Evolutionary conservation across 164 flowering plant species (phyloP), one percentile per base, ranked within the genome.

Genomic region (Brasenia schreberi): DNA sequence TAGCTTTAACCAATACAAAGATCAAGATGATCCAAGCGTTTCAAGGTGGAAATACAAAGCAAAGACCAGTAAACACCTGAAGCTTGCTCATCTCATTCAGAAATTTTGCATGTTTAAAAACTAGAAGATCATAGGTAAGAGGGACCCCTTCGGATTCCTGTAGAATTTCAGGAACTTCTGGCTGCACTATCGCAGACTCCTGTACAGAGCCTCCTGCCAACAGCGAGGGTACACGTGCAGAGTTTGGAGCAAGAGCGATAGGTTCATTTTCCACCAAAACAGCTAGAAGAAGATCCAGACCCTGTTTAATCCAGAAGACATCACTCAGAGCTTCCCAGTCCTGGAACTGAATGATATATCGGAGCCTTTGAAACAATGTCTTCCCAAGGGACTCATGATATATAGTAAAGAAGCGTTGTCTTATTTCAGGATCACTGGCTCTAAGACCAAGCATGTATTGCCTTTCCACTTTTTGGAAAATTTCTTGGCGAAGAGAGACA

Each of bases 271-370:
- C 97, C 11, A 92, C 87, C 69, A 95, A 76, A 27, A 90, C 77
- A 65, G 99, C 96, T 43, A 95, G 76, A 69, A 95, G 89, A 77
- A 95, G 99, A 82, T 95, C 99, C 62, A 95, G 96, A 18, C 97
- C 99, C 76, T 95, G 99, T 65, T 95, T 95, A 64, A 95, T 86
- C 99, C 99, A 95, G 77, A 95, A 95, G 58, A 92, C 97, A 82
- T 95, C 97, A 76, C 97, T 85, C 64, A 95, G 69, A 58, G 98
- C 92, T 90, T 90, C 95, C 99, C 99, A 92, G 70, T 95, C 97
- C 77, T 95, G 99, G 68, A 73, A n/a, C 76, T 95, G 97, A 65
- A 95, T 88, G 59, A 95, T 95, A 70, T 74, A 95, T 62, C 92
- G 97, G 74, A 95, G 77, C 83, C 99, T 84, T 85, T 69, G 65